phyloP scores from a whole-genome alignment of 805 yeast species.

The Zygoascus biomembranicola region DNA sequence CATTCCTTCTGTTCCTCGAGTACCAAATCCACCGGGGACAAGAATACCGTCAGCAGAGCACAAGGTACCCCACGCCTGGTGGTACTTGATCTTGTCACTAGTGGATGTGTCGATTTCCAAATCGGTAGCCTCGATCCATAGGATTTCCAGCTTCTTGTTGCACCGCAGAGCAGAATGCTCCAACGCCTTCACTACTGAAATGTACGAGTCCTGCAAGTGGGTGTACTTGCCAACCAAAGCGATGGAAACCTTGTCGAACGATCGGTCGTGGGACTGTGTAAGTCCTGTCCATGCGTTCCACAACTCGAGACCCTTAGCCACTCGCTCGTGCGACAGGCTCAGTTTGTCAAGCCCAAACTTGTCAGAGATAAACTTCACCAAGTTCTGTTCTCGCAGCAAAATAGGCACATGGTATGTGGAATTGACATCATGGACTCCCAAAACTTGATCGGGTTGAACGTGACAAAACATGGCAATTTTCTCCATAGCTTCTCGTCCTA shows the following conservation, averaged over 20 bases:
- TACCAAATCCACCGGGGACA: conserved; percentile 98
- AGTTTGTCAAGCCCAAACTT: conserved; percentile 56
- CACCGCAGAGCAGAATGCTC: conserved; percentile 94
- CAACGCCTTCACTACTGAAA: conserved; percentile 86
- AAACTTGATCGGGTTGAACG: conserved; percentile 95
- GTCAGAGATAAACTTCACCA: conserved; percentile 61
- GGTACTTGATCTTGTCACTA: conserved; percentile 65
- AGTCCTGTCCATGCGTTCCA: conserved; percentile 71
- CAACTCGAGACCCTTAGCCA: conserved; percentile 57
- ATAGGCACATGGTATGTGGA: conserved; percentile 97
- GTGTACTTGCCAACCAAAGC: conserved; percentile 98
- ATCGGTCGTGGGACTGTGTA: conserved; percentile 72
- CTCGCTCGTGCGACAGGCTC: conserved; percentile 40
- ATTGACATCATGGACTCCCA: conserved; percentile 93
- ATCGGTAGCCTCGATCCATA: conserved; percentile 94
- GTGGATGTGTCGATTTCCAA: conserved; percentile 67
- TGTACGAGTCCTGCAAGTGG: conserved; percentile 86
- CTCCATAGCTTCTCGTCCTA: conserved; percentile 79
- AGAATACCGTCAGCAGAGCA: conserved; percentile 93
- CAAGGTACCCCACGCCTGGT: conserved; percentile 90
- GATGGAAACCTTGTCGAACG: conserved; percentile 81
- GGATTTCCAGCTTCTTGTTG: conserved; percentile 72
- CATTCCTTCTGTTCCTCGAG: conserved; percentile 98
- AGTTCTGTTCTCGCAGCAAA: conserved; percentile 75
- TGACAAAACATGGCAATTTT: conserved; percentile 99